Evolutionary conservation across 345 rosid species (phyloP).

Genomic region (Cochlearia excelsa): DNA sequence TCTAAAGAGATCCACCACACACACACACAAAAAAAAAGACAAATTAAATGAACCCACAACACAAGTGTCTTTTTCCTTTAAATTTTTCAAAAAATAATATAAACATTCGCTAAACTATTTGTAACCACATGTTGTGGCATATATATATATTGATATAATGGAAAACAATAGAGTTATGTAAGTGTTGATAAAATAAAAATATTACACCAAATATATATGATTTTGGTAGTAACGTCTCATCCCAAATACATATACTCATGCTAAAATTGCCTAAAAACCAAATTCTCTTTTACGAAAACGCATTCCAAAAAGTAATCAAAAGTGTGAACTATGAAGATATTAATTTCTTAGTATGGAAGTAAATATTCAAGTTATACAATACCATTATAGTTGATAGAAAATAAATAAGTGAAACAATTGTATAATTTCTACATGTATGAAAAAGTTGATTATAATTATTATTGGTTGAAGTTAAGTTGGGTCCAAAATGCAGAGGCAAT

Average conservation of each 20-base stretch:
- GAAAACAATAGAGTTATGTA: too few relatives aligned
- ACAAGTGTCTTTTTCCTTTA: too few relatives aligned
- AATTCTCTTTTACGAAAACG: slow-evolving; percentile 16
- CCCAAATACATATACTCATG: slow-evolving; percentile 3
- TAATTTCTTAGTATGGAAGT: not conserved
- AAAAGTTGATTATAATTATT: not conserved
- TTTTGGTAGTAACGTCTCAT: slow-evolving; percentile 23
- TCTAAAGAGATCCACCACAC: too few relatives aligned
- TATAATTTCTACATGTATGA: not conserved
- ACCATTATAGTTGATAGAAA: not conserved
- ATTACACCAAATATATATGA: not conserved
- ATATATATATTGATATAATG: too few relatives aligned
- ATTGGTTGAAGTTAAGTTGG: slow-evolving; percentile 18
- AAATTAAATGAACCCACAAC: too few relatives aligned
- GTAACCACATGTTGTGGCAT: too few relatives aligned
- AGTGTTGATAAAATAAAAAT: too few relatives aligned
- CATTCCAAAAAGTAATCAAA: slow-evolving; percentile 24
- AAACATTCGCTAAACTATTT: too few relatives aligned
- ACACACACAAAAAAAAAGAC: too few relatives aligned
- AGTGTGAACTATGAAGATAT: slow-evolving; percentile 10
- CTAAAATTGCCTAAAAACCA: slow-evolving; percentile 16
- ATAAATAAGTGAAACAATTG: not conserved
- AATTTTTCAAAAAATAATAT: too few relatives aligned
- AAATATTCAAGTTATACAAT: not conserved
- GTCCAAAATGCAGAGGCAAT: slow-evolving; percentile 15